These are phyloP conservation scores for Datisca glomerata DNA, from an alignment of 306 rosid genomes.

Conservation along the genomic window DNA sequence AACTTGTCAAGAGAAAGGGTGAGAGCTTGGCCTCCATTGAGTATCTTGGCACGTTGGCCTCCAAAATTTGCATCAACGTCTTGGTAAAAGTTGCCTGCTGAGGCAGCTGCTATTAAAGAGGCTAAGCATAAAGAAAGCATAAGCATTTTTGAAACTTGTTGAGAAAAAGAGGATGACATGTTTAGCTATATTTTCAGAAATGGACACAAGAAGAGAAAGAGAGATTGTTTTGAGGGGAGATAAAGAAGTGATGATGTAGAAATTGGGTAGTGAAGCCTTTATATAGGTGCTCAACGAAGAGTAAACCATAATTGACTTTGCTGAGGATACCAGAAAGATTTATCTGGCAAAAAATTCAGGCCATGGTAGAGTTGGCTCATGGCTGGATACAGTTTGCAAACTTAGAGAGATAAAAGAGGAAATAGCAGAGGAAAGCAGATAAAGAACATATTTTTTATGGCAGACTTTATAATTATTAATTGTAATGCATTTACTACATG, in stretches of 20 bases:
- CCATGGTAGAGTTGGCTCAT: no score
- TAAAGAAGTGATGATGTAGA: background rate
- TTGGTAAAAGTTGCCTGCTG: constrained; percentile 45
- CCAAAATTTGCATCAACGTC: constrained; percentile 65
- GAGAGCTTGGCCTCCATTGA: constrained; percentile 47
- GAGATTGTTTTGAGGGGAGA: background rate
- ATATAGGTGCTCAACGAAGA: constrained; percentile 1
- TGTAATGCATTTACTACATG: no score
- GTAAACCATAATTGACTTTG: background rate
- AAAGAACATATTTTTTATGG: no score
- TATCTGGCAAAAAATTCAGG: background rate
- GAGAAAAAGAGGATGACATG: constrained; percentile 18
- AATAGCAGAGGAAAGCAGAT: no score
- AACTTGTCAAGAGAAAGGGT: constrained; percentile 55
- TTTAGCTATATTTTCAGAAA: background rate
- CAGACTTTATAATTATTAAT: no score
- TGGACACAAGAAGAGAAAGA: background rate
- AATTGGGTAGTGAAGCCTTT: constrained; percentile 3
- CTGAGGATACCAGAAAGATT: constrained; percentile 1
- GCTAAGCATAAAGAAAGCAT: constrained; percentile 4
- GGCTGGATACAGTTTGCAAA: constrained; percentile 7
- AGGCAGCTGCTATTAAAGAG: constrained; percentile 13
- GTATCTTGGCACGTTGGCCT: constrained; percentile 41
- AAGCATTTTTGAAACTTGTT: background rate
- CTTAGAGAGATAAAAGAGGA: no score